Evolutionary conservation across 164 flowering plant genomes (phyloP).

Genomic region (Chimonanthus praecox): DNA sequence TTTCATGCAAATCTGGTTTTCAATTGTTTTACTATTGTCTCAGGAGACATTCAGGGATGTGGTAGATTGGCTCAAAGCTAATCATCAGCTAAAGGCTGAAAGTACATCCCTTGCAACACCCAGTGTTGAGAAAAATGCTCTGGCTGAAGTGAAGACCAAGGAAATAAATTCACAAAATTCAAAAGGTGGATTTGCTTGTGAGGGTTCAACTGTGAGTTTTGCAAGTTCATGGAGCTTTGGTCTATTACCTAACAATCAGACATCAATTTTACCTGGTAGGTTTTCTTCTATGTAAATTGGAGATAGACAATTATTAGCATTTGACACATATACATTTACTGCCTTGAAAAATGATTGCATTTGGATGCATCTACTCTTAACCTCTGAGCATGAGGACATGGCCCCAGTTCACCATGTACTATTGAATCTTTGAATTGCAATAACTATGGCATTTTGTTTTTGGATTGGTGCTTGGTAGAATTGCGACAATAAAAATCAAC

Average conservation of each 20-base stretch:
- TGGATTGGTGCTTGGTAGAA: not conserved
- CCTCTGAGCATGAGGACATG: no score
- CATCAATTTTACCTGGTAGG: constrained; percentile 53
- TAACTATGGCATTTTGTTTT: no score
- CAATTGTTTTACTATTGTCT: constrained; percentile 2
- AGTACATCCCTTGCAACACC: constrained; percentile 18
- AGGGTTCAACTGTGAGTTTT: constrained; percentile 30
- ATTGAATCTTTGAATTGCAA: no score
- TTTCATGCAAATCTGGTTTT: no score
- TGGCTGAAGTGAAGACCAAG: constrained; percentile 31
- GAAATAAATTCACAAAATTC: constrained; percentile 27
- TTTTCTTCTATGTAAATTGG: constrained; percentile 8
- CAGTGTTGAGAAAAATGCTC: constrained; percentile 28
- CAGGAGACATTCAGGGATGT: constrained; percentile 89
- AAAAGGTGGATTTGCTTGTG: constrained; percentile 25
- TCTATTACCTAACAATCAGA: constrained; percentile 24
- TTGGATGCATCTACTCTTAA: no score
- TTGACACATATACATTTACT: not conserved
- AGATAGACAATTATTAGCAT: not conserved
- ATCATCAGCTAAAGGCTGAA: constrained; percentile 41
- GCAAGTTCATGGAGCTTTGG: constrained; percentile 47
- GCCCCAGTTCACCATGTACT: no score
- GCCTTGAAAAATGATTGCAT: not conserved
- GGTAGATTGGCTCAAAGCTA: constrained; percentile 80
- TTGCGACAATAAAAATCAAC: not conserved